Percentiles rank a stretch among this genome's conserved stretches.
Conservation (phyloP, 371 early-diverging fungal genomes). For the Syncephalastrum contaminatum region DNA sequence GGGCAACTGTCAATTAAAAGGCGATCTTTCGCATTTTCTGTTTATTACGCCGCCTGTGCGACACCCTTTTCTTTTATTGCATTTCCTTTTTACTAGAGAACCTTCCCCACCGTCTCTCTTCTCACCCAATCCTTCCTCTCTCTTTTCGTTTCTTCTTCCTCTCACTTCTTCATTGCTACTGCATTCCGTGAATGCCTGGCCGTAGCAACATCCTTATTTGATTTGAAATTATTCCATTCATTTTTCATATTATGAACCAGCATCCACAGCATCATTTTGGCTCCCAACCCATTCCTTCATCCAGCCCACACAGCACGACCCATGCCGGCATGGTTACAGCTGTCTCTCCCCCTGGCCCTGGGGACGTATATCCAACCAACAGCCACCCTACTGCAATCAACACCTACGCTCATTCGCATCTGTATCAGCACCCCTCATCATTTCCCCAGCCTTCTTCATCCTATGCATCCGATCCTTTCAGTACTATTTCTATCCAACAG, state of each 20-base stretch:
- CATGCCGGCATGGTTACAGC: background rate
- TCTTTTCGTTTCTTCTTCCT: background rate
- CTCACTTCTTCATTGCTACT: constrained; percentile 7
- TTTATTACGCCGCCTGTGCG: constrained; percentile 23
- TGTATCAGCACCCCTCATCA: constrained; percentile 6
- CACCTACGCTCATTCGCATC: constrained; percentile 3
- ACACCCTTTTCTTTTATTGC: constrained; percentile 13
- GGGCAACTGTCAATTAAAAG: constrained; percentile 18
- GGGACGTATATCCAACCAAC: no score
- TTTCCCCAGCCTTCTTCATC: constrained; percentile 1
- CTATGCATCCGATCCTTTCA: constrained; percentile 3
- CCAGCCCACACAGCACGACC: constrained; percentile 2
- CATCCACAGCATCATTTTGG: constrained; percentile 7
- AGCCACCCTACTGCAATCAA: no score
- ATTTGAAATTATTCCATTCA: constrained; percentile 2
- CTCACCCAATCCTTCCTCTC: background rate
- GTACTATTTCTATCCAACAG: constrained; percentile 1
- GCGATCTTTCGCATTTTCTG: constrained; percentile 10
- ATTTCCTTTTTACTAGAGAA: background rate
- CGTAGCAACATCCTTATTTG: no score
- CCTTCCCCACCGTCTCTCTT: no score
- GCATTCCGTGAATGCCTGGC: constrained; percentile 17
- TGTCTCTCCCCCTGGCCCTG: constrained; percentile 1
- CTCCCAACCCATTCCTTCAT: constrained; percentile 14
- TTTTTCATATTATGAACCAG: constrained; percentile 8